Base-by-base conservation (phyloP, 2,329 filamentous ascomycete species). In the Epichloe sibirici region DNA sequence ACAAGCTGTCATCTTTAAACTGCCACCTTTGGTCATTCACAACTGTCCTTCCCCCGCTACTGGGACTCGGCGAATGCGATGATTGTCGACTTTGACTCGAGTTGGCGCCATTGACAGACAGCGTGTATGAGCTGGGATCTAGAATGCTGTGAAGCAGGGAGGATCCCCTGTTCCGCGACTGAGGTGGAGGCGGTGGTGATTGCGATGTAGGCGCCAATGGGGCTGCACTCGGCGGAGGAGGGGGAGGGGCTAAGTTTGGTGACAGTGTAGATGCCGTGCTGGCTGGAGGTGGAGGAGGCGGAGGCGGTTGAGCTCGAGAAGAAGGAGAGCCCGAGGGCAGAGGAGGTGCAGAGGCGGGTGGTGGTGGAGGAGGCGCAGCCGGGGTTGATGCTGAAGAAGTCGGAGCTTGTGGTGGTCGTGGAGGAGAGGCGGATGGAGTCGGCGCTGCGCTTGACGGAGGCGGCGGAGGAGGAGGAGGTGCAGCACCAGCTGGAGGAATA, bases 1-100 rank as follows among this genome's bases (percentile, higher is more conserved):
- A 76, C 59, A 87, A 76, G 38, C 76, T 79, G 61, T 96, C 91
- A 46, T 85, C 80, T 60, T 91, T 86, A 64, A 96, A 98, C 57
- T 84, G 86, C 83, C 90, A 98, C 59, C 91, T 77, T 51, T 76
- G 68, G 66, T 97, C 93, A 56, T 89, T 79, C 48, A 95, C 82
- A 11, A 79, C 69, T 53, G 83, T 70, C 21, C 74, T 63, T 25
- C 64, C 63, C 6, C 59, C 57, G 37, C 63, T 55, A 53, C 60
- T 62, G 2, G 59, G 57, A 21, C 59, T 58, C 50, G 59, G 62
- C 59, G 65, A 65, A 62, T 61, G 60, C 54, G 58, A 65, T 6
- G 57, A 39, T 7, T 54, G 37, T 23, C 55, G 69, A 4, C 71
- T 71, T 1, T 74, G 72, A 55, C 71, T 76, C 2, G 70, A 73